Conservation (phyloP, 441 rosid genomes). For the Lepidium campestre region DNA sequence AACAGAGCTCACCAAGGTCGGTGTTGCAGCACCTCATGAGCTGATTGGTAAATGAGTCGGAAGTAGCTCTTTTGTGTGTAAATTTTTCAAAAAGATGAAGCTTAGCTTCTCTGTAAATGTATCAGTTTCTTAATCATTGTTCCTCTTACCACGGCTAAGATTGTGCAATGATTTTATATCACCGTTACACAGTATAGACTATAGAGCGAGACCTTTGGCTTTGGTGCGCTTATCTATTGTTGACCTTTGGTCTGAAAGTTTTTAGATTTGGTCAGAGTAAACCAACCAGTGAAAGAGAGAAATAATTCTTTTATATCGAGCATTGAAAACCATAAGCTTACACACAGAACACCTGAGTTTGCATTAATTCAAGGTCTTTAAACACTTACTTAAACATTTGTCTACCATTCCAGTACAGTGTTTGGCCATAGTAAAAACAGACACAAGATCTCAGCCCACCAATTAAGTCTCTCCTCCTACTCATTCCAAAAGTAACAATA, state of each 20-base stretch:
- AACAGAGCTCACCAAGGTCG: constrained; percentile 30
- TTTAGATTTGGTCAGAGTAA: neutral
- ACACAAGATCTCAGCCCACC: constrained; percentile 7
- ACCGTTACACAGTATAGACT: constrained; percentile 1
- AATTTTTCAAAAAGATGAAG: constrained; percentile 1
- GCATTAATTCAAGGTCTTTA: constrained; percentile 1
- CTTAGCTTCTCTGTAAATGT: constrained; percentile 23
- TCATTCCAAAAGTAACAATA: constrained; percentile 6
- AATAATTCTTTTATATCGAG: neutral
- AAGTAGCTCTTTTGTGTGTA: constrained; percentile 17
- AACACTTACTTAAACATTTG: constrained; percentile 5
- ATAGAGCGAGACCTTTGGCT: neutral
- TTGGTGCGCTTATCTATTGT: neutral
- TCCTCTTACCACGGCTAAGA: constrained; percentile 12
- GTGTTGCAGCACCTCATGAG: constrained; percentile 38
- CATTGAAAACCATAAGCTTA: neutral
- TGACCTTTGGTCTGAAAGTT: neutral
- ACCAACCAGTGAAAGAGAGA: neutral
- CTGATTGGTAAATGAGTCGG: neutral
- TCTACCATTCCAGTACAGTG: constrained; percentile 2
- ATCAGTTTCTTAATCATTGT: constrained; percentile 2
- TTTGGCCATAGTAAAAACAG: constrained; percentile 13
- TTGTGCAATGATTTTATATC: constrained; percentile 8
- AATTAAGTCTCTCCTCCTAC: constrained; percentile 14
- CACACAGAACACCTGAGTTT: constrained; percentile 18